Base-by-base conservation (phyloP, 2,329 filamentous ascomycete genomes). In the Xylariaceae sp. region DNA sequence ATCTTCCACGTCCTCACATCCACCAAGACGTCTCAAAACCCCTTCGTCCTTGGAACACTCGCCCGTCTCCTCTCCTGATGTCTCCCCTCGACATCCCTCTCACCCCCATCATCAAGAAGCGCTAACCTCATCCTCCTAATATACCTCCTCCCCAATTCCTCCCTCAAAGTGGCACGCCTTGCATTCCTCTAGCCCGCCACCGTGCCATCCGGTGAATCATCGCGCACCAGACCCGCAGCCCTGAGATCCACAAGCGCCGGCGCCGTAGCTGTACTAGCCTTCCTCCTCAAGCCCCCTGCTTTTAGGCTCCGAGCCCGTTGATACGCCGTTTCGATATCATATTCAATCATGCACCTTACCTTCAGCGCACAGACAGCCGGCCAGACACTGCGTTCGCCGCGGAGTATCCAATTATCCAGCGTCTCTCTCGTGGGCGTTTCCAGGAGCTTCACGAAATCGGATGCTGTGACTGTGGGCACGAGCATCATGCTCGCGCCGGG, bases 371-470 rank as follows among this genome's bases (percentile, higher is more conserved):
- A 86, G 3, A 96, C 83, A 2, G 90, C 89, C 0, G 92, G 93
- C 92, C 93, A 97, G 0, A 96, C 90, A 59, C 89, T 92, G 56
- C 86, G 76, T 71, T 97, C 93, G 1, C 93, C 93, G 49, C 87
- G 80, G 31, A 85, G 70, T 48, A 95, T 91, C 93, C 92, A 97
- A 61, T 93, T 88, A 52, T 90, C 84, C 3, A 97, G 74, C 9
- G 83, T 86, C 53, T 87, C 83, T 47, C 82, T 78, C 0, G 87
- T 93, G 1, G 91, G 91, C 31, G 88, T 89, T 68, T 95, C 88
- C n/a, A 97, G 78, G 33, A 97, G 73, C 33, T 87, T 81, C 40
- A 86, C 73, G 66, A 96, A 90, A 69, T 97, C 92, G 1, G 75
- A 70, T 0, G 84, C 74, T 4, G 82, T 83, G 3, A 97, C 77